Percentiles rank a stretch among this genome's conserved stretches.
These are phyloP conservation scores for Plasmodium billcollinsi DNA, from an alignment of 169 alveolate genomes.

Conservation along the genomic window DNA sequence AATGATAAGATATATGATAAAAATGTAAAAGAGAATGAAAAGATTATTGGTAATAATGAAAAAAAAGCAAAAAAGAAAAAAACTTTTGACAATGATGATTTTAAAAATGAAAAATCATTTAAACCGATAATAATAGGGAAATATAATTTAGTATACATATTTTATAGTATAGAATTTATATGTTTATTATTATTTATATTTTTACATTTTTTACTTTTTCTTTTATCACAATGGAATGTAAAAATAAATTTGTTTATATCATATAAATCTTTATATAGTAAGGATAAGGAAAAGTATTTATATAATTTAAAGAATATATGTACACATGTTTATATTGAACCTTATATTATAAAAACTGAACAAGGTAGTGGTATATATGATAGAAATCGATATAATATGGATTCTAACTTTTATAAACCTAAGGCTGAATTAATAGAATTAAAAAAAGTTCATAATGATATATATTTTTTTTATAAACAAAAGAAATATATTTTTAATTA, in stretches of 20 bases:
- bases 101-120: slow-evolving; percentile 13
- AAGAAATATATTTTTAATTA: slow-evolving; percentile 80
- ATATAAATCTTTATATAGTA: slow-evolving; percentile 10
- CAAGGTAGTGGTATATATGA: background rate
- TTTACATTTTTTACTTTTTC: slow-evolving; percentile 33
- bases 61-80: background rate
- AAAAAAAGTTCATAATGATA: slow-evolving; percentile 67
- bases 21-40: background rate
- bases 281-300: slow-evolving; percentile 9
- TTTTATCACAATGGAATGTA: slow-evolving; percentile 68
- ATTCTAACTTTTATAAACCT: slow-evolving; percentile 51
- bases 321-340: slow-evolving; percentile 72
- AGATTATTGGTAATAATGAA: background rate
- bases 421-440: slow-evolving; percentile 71
- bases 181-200: slow-evolving; percentile 36
- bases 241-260: slow-evolving; percentile 19
- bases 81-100: background rate
- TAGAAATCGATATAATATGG: slow-evolving; percentile 53
- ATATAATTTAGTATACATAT: slow-evolving; percentile 53
- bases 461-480: slow-evolving; percentile 78
- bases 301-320: slow-evolving; percentile 36
- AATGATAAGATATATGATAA: background rate
- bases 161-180: slow-evolving; percentile 64
- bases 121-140: slow-evolving; percentile 71
- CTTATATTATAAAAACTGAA: slow-evolving; percentile 6